These are phyloP conservation scores for Ustilago sp. DNA, from an alignment of 1,284 basidiomycete genomes.

Conservation along the genomic window DNA sequence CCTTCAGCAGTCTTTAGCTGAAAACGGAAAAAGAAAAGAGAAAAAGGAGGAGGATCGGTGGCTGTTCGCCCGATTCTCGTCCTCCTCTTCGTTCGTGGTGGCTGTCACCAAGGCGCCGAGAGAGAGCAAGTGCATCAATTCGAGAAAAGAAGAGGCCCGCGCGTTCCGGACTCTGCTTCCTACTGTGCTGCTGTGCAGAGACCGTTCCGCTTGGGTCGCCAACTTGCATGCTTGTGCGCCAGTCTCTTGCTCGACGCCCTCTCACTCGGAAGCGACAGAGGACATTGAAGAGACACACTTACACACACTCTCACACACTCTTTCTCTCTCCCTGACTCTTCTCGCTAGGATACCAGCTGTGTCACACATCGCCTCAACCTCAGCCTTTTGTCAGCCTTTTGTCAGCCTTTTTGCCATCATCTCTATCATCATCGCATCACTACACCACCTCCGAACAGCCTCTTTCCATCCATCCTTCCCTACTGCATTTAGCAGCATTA, in stretches of 20 bases:
- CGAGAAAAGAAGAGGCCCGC: slow-evolving; percentile 11
- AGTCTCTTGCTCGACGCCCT: slow-evolving; percentile 3
- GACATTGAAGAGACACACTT: neutral
- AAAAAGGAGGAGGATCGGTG: neutral
- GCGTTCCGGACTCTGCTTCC: slow-evolving; percentile 1
- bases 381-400: neutral
- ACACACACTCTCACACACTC: neutral
- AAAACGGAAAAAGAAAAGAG: neutral
- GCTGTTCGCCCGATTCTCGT: slow-evolving; percentile 2
- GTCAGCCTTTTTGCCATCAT: neutral
- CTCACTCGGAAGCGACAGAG: slow-evolving; percentile 11
- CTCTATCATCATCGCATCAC: neutral
- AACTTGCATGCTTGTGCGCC: slow-evolving; percentile 17
- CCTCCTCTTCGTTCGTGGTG: neutral
- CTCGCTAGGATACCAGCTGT: neutral
- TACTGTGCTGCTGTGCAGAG: neutral
- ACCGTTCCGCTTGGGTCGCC: slow-evolving; percentile 34
- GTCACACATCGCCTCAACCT: neutral
- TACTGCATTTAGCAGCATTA: neutral
- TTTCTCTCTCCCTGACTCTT: neutral
- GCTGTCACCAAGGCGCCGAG: neutral
- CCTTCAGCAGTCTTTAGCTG: neutral
- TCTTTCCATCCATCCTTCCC: neutral
- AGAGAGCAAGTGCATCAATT: slow-evolving; percentile 2
- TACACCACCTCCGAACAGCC: neutral